Conservation (phyloP, 345 rosid species). For the Pistacia vera region DNA sequence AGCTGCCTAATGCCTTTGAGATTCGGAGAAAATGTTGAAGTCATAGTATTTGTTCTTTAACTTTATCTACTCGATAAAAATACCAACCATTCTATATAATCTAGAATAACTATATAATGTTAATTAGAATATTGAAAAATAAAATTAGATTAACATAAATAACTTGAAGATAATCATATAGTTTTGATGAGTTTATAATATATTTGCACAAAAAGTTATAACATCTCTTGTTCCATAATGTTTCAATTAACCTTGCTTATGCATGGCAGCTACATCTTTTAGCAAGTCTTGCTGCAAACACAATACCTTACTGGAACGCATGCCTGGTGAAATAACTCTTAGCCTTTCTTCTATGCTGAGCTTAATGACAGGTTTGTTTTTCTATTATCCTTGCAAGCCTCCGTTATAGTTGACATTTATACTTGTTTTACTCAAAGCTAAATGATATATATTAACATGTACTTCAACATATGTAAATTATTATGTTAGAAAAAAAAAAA, state of each 20-base stretch:
- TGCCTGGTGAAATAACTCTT: slow-evolving; percentile 32
- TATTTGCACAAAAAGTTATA: no score
- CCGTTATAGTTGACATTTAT: background rate
- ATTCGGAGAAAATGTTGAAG: no score
- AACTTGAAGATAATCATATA: no score
- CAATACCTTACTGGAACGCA: slow-evolving; percentile 50
- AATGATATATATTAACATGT: background rate
- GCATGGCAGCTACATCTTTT: slow-evolving; percentile 74
- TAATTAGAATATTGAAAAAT: no score
- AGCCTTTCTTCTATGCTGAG: slow-evolving; percentile 36
- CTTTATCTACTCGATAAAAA: no score
- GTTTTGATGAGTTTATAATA: no score
- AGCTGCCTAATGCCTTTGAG: no score
- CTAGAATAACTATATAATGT: no score
- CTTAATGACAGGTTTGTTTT: slow-evolving; percentile 51
- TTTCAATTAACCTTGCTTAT: background rate
- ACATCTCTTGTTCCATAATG: background rate
- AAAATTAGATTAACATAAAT: no score
- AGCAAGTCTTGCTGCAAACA: slow-evolving; percentile 52
- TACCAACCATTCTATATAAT: no score
- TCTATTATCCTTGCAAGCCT: background rate
- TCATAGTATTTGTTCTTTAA: no score
- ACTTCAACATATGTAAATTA: background rate
- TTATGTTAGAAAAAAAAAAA: background rate
- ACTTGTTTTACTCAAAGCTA: background rate